Conservation (phyloP, 768 basidiomycete species). For the Suillus fuscotomentosus region DNA sequence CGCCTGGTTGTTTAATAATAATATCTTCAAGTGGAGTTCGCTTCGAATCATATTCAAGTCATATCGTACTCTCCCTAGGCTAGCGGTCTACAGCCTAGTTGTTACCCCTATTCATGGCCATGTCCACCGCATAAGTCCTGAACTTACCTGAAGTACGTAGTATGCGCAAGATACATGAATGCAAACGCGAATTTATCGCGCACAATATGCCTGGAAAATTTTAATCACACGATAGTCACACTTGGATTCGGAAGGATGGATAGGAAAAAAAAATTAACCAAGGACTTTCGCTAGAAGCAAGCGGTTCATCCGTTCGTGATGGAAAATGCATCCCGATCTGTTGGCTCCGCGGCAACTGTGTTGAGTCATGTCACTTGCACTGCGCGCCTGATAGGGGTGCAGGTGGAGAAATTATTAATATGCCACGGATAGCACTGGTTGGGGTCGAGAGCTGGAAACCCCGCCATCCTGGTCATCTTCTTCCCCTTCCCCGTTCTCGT, state of each 20-base stretch:
- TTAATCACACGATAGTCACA: neutral
- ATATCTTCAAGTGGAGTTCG: neutral
- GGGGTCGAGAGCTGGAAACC: slow-evolving; percentile 13
- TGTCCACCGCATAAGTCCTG: neutral
- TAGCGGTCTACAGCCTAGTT: neutral
- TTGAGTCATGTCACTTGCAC: neutral
- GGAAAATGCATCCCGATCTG: neutral
- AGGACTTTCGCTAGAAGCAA: neutral
- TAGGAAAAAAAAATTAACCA: neutral
- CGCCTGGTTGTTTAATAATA: neutral
- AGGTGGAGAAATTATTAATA: neutral
- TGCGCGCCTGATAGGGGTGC: neutral
- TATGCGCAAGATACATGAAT: neutral
- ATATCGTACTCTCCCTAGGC: neutral
- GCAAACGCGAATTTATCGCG: too few species aligned
- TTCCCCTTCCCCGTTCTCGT: slow-evolving; percentile 12
- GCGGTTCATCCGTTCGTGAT: neutral
- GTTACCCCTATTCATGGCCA: neutral
- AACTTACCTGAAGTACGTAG: neutral
- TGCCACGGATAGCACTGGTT: neutral
- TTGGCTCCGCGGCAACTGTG: neutral
- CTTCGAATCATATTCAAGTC: neutral
- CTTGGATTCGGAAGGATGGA: neutral
- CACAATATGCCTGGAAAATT: neutral
- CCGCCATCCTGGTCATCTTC: slow-evolving; percentile 8